A percentile compares a stretch with the other conserved stretches of the same genome.
Evolutionary conservation across 805 yeast genomes (phyloP).

Genomic region (Saturnispora quitensis): DNA sequence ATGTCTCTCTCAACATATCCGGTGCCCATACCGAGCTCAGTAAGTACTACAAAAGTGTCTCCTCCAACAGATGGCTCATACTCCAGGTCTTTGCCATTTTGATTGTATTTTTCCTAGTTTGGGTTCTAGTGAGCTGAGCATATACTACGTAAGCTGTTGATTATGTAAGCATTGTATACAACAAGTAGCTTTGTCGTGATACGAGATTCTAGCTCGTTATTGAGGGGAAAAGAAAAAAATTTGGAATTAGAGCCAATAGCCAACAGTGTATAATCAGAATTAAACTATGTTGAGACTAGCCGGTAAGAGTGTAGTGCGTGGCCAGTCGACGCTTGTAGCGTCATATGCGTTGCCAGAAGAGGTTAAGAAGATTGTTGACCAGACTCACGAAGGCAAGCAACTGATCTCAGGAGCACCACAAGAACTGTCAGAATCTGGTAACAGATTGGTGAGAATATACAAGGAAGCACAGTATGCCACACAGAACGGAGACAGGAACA

Average conservation of each 20-base stretch:
- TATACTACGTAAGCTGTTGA: neutral
- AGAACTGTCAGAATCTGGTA: constrained; percentile 41
- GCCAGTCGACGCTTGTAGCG: constrained; percentile 8
- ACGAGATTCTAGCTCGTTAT: too few species aligned
- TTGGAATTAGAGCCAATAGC: neutral
- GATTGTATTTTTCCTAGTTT: constrained; percentile 61
- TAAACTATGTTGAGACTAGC: neutral
- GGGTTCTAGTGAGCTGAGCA: constrained; percentile 51
- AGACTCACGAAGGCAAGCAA: constrained; percentile 36
- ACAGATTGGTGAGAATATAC: constrained; percentile 65
- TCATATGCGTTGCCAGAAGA: constrained; percentile 11
- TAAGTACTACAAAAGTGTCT: constrained; percentile 79
- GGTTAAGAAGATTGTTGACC: constrained; percentile 14
- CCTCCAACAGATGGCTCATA: constrained; percentile 88
- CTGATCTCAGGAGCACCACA: constrained; percentile 69
- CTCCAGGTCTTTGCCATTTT: constrained; percentile 82
- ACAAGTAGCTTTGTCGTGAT: neutral
- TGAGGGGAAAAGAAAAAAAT: neutral
- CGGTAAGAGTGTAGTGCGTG: constrained; percentile 6
- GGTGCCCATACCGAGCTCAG: constrained; percentile 94
- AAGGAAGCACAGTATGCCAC: constrained; percentile 75
- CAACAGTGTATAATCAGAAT: neutral
- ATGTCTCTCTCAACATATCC: constrained; percentile 74
- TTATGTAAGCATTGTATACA: neutral
- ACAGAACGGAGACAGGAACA: constrained; percentile 55